Evolutionary conservation across 2,329 filamentous ascomycete genomes (phyloP), one percentile per base, ranked within the genome.

Genomic region (Phialophora tarda): DNA sequence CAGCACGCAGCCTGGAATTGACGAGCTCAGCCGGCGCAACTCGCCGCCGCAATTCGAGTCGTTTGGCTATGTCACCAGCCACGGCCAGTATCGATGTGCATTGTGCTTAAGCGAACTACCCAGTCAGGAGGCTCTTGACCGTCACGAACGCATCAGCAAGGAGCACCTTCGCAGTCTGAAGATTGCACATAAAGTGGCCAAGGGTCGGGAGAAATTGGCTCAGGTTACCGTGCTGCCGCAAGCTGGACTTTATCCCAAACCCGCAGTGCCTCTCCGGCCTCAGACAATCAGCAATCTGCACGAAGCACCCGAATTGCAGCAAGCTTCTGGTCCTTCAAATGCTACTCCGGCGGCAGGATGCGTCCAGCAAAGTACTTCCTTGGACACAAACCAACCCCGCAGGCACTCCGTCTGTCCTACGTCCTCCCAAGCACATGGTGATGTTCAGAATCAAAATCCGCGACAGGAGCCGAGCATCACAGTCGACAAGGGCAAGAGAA

Each of bases 81-180:
- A 63, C 5, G 68, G 68, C 30, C 48, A 66, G 14, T 66, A 62
- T 47, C 62, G 68, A 11, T 70, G 68, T 57, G 68, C 65, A 6
- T 50, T 70, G 14, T 70, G 68, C 38, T 32, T 62, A 38, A 68
- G 63, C 44, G 65, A 70, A 34, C 61, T 70, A 7, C 57, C 65
- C 8, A 63, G 50, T 34, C 44, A 64, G 30, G 47, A 64, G 24
- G 68, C 65, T 14, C 65, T 70, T 11, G 41, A 56, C 28, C 55
- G 51, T n/a, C 68, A 70, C 17, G 63, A 70, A 41, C 11, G 17
- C 2, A 26, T 64, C 17, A 68, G 68, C 44, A 56, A 59, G 24
- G 58, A 66, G 32, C 68, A 70, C 28, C 21, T 44, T 4, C 59
- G 63, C 14, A 68, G 62, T 17, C 59, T 67, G 3, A 47, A 66